Evolutionary conservation across 352 stramenopile genomes (phyloP).

Genomic region (Pythium pectinolyticum): DNA sequence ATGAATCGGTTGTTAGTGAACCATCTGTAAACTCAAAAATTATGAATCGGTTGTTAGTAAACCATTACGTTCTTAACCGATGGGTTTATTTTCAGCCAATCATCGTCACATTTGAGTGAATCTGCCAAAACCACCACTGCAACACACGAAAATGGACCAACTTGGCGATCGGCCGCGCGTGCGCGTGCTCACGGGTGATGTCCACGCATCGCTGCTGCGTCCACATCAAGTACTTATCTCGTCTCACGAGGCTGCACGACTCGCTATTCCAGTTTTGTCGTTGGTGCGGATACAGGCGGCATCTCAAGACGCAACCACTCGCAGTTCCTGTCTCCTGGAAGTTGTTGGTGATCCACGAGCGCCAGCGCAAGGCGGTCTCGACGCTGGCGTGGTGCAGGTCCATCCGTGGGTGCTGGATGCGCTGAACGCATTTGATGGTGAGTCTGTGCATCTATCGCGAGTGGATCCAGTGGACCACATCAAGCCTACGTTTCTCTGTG

Average conservation of each 20-base stretch:
- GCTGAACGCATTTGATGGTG: slow-evolving; percentile 24
- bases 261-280: slow-evolving; percentile 5
- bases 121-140: not conserved
- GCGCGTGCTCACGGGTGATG: slow-evolving; percentile 27
- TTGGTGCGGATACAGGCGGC: slow-evolving; percentile 29
- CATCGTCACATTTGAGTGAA: not conserved
- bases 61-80: slow-evolving; percentile 2
- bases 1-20: no score
- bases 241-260: slow-evolving; percentile 28
- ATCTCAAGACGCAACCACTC: not conserved
- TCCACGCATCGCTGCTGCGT: slow-evolving; percentile 33
- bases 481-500: not conserved
- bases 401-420: slow-evolving; percentile 51
- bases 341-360: slow-evolving; percentile 34
- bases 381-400: slow-evolving; percentile 39
- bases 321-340: slow-evolving; percentile 32
- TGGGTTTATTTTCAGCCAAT: not conserved
- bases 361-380: slow-evolving; percentile 20
- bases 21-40: no score
- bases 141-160: not conserved
- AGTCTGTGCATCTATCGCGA: not conserved
- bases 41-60: no score
- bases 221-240: slow-evolving; percentile 54
- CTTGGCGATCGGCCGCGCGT: not conserved
- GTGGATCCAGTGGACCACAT: no score